Base-by-base conservation (phyloP, 2,329 filamentous ascomycete species). In the Teratosphaeria pseudoeucalypti region DNA sequence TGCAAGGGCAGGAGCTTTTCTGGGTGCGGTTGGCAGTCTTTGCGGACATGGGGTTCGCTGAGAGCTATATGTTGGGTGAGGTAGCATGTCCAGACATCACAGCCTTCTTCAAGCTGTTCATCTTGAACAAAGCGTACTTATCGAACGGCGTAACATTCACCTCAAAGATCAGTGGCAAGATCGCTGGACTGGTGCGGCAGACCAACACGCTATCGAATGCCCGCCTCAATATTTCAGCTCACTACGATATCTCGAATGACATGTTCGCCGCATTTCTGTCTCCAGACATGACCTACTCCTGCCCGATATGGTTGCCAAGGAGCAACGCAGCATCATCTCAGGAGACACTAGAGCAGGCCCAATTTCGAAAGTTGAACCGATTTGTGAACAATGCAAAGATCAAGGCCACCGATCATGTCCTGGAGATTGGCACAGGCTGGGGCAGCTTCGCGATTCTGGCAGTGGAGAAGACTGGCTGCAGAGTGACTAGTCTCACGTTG, bases 341-440 rank as follows among this genome's bases (percentile, higher is more conserved):
- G 58, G 86, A 89, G 68, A 78, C 78, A 0, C 74, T 89, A 0
- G 82, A 88, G 68, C 75, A 80, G 23, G 87, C 87, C 0, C 87
- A 90, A 70, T 80, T 82, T 69, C 82, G 82, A 16, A 90, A 90
- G 70, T 74, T 90, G 14, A 74, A 80, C 61, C 80, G 82, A 7
- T 86, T 89, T 69, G 84, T 90, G 55, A 77, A 83, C 55, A 85
- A 84, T 32, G 83, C 85, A 14, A 80, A 76, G 55, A 83, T 90
- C 63, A 84, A 86, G 62, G 60, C 78, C 0, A 79, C 78, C 1
- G 86, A 90, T 62, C 86, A 89, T 67, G 82, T 90, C 1, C 74
- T 90, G 16, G 87, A 90, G 65, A 89, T 90, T 58, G 87, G 87
- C 2, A 89, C 85, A 1, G 87, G 87, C 12, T 90, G 87, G 87